Evolutionary conservation across 2,329 filamentous ascomycete genomes (phyloP).

Genomic region (Hypoxylon sp.): DNA sequence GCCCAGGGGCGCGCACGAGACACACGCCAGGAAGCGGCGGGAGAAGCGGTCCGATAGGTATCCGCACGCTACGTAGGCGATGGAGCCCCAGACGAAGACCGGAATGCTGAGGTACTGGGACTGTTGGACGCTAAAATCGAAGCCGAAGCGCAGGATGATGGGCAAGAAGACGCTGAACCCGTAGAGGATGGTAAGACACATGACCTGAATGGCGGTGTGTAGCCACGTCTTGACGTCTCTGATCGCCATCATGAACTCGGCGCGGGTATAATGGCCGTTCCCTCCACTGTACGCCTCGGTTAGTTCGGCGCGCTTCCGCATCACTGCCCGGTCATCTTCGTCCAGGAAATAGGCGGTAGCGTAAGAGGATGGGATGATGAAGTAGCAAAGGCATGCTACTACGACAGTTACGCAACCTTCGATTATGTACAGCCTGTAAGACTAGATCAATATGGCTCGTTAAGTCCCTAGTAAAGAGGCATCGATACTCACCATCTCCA

Average conservation of each 20-base stretch:
- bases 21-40: slow-evolving; percentile 35
- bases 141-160: slow-evolving; percentile 40
- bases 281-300: slow-evolving; percentile 40
- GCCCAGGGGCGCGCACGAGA: slow-evolving; percentile 33
- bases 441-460: slow-evolving; percentile 1
- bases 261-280: slow-evolving; percentile 37
- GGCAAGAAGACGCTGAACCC: slow-evolving; percentile 41
- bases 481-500: slow-evolving; percentile 36
- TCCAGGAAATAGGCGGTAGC: slow-evolving; percentile 42
- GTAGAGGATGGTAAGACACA: slow-evolving; percentile 40
- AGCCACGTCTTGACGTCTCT: slow-evolving; percentile 41
- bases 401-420: slow-evolving; percentile 36
- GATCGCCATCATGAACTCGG: slow-evolving; percentile 38
- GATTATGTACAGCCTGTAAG: slow-evolving; percentile 38
- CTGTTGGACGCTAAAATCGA: slow-evolving; percentile 40
- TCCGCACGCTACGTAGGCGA: slow-evolving; percentile 31
- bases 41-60: slow-evolving; percentile 36
- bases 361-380: slow-evolving; percentile 39
- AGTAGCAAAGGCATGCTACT: slow-evolving; percentile 31
- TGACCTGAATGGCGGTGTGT: slow-evolving; percentile 37
- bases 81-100: slow-evolving; percentile 41
- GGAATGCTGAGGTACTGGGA: slow-evolving; percentile 41
- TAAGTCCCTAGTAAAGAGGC: not conserved
- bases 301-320: slow-evolving; percentile 39
- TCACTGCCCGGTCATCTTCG: slow-evolving; percentile 40